Conservation (phyloP, 2,329 filamentous ascomycete genomes). For the Neonectria magnoliae region DNA sequence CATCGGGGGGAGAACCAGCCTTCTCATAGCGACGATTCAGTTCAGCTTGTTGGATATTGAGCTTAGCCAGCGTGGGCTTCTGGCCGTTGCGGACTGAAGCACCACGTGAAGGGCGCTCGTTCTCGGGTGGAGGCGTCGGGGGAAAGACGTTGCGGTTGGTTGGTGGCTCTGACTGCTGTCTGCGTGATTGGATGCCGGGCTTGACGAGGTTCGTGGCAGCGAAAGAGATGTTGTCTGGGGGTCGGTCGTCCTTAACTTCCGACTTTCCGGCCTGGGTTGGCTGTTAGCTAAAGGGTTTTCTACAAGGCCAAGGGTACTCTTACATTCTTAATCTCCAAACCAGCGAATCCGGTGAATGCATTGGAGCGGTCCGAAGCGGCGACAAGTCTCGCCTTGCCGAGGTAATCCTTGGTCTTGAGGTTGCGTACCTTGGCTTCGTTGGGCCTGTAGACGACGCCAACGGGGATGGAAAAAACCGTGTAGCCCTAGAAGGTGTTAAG, state of each 20-base stretch:
- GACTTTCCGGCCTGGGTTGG: conserved; percentile 57
- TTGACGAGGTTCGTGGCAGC: conserved; percentile 94
- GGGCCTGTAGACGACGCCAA: conserved; percentile 92
- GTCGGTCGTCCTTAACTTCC: conserved; percentile 79
- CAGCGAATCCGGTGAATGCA: conserved; percentile 83
- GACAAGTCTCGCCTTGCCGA: conserved; percentile 93
- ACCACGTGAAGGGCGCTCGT: conserved; percentile 72
- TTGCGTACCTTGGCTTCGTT: conserved; percentile 99
- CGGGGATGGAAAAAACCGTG: conserved; percentile 97
- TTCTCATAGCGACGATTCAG: conserved; percentile 66
- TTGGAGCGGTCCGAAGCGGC: conserved; percentile 85
- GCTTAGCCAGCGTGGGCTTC: conserved; percentile 69
- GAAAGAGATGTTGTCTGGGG: conserved; percentile 85
- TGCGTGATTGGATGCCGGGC: conserved; percentile 79
- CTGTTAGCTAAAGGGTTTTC: conserved; percentile 25
- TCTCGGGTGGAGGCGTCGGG: conserved; percentile 96
- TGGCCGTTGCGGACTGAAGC: conserved; percentile 67
- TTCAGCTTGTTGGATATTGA: conserved; percentile 67
- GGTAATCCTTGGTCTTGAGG: conserved; percentile 95
- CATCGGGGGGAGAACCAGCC: conserved; percentile 57
- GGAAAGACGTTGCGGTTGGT: conserved; percentile 86
- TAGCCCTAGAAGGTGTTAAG: conserved; percentile 74
- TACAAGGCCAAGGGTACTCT: conserved; percentile 40
- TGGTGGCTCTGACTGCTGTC: conserved; percentile 88
- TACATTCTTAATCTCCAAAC: conserved; percentile 80